These are phyloP conservation scores for Capillidium heterosporum DNA, from an alignment of 371 early-diverging fungal genomes.

Conservation along the genomic window DNA sequence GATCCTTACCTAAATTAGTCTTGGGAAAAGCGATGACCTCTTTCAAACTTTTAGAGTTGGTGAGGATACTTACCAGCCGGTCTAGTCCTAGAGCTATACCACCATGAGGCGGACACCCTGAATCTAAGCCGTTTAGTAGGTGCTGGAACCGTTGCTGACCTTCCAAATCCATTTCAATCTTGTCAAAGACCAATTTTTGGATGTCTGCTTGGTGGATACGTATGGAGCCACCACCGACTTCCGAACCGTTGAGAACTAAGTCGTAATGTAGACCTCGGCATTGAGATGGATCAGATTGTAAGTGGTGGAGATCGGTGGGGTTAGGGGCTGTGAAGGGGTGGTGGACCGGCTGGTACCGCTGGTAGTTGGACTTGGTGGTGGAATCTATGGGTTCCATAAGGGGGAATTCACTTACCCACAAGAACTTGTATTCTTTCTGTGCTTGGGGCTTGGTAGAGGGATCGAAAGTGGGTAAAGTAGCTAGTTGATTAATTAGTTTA, in stretches of 20 bases:
- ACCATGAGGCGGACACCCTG: conserved; percentile 84
- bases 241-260: conserved; percentile 76
- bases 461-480: no score
- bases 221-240: conserved; percentile 84
- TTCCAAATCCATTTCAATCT: conserved; percentile 18
- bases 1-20: conserved; percentile 58
- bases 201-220: conserved; percentile 66
- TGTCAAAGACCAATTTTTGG: conserved; percentile 52
- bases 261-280: conserved; percentile 56
- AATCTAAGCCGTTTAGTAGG: conserved; percentile 56
- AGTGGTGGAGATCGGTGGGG: conserved; percentile 35
- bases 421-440: conserved; percentile 20
- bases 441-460: no score
- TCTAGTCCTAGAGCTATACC: conserved; percentile 81
- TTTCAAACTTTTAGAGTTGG: conserved; percentile 50
- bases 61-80: conserved; percentile 59
- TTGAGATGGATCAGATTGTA: conserved; percentile 35
- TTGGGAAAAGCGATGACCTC: conserved; percentile 93
- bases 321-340: conserved; percentile 86
- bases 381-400: conserved; percentile 53
- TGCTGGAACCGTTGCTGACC: conserved; percentile 57
- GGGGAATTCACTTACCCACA: conserved; percentile 84
- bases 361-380: conserved; percentile 9
- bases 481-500: conserved; percentile 31
- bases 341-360: conserved; percentile 50